Base-by-base conservation (phyloP, 2,329 filamentous ascomycete species). In the Pyrenochaeta sp. region DNA sequence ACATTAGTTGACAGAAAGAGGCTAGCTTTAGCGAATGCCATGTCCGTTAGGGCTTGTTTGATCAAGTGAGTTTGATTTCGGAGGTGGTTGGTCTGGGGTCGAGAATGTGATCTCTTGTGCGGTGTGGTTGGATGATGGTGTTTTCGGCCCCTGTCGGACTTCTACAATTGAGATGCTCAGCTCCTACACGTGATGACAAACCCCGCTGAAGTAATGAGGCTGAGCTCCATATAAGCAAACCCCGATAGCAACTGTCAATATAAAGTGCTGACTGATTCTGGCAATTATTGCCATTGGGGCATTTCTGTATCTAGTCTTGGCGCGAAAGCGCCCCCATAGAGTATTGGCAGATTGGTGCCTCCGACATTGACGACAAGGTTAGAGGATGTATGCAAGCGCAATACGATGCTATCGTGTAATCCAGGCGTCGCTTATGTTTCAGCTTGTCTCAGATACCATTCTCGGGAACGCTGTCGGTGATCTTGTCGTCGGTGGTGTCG, bases 161-260 rank as follows among this genome's bases (percentile, higher is more conserved):
- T 54, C 15, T 54, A 53, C n/a, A 53, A 30, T 6, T 27, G 15
- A n/a, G 44, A 12, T 46, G 3, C 27, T 46, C 36, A 53, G 40
- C 50, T 34, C 30, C 50, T 12, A 22, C 44, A n/a, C 24, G 34
- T 24, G 51, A 49, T 54, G 51, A 54, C 51, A 54, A 54, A 54
- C 13, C 36, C 51, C 51, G 51, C 47, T 19, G 36, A 32, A 28
- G 4, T 13, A 8, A 24, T 8, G 22, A 42, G 22, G 36, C 34
- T 13, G 24, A 30, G 22, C 19, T n/a, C 19, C 25, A n/a, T 45
- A 34, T n/a, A n/a, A 5, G 39, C 50, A 36, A 40, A 27, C 15
- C 15, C 24, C 13, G 22, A 25, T n/a, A 3, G 3, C 22, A 19
- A 25, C 36, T 10, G 13, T 40, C 10, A 24, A 19, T 19, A 39